A percentile compares a stretch with the other conserved stretches of the same genome.
Evolutionary conservation across 1,284 basidiomycete genomes (phyloP).

Genomic region (Irpex sp.): DNA sequence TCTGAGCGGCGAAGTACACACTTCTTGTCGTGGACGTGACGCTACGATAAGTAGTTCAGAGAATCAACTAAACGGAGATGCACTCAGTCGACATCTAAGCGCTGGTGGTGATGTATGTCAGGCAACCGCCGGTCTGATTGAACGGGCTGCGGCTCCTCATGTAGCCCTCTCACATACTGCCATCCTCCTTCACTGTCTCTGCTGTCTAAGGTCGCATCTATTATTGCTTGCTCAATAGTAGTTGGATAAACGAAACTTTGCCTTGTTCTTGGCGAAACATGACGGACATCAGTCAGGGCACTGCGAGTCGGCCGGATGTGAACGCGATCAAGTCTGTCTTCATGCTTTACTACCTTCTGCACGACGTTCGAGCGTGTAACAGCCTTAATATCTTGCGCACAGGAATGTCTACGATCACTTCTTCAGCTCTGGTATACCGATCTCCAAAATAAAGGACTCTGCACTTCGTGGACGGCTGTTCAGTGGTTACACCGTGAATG

Average conservation of each 20-base stretch:
- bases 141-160: too few relatives aligned
- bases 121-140: too few relatives aligned
- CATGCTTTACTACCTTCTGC: slow-evolving; percentile 13
- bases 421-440: slow-evolving; percentile 50
- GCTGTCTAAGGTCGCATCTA: too few relatives aligned
- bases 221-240: background rate
- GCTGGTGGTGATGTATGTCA: too few relatives aligned
- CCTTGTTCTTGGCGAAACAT: background rate
- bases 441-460: slow-evolving; percentile 63
- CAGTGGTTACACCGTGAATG: slow-evolving; percentile 17
- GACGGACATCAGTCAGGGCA: background rate
- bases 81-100: too few relatives aligned
- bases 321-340: slow-evolving; percentile 21
- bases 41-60: too few relatives aligned
- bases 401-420: slow-evolving; percentile 61
- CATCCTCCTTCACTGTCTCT: too few relatives aligned
- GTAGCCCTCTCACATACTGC: too few relatives aligned
- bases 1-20: too few relatives aligned
- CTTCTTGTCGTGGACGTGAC: too few relatives aligned
- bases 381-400: slow-evolving; percentile 18
- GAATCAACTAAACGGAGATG: too few relatives aligned
- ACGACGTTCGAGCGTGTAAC: slow-evolving; percentile 14
- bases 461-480: slow-evolving; percentile 60
- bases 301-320: slow-evolving; percentile 12
- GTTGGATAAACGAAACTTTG: background rate